Percentiles rank a stretch among this genome's conserved stretches.
Conservation (phyloP, 169 alveolate genomes). For the Cryptosporidium sp. region DNA sequence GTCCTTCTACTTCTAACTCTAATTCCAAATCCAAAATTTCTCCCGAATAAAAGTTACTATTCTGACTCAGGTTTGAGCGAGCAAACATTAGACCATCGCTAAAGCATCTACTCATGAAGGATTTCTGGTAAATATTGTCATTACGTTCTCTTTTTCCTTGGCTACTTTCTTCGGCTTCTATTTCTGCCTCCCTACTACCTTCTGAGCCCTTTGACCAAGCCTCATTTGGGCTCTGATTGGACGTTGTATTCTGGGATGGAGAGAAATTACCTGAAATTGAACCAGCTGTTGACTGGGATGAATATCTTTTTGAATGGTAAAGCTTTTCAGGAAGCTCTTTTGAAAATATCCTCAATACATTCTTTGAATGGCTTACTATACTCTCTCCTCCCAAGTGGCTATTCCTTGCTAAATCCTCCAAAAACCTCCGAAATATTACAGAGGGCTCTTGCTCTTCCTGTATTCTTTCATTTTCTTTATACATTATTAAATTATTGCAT, state of each 20-base stretch:
- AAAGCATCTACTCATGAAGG: constrained; percentile 27
- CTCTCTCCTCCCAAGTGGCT: constrained; percentile 51
- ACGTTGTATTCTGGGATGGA: constrained; percentile 14
- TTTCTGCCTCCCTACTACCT: neutral
- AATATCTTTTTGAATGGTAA: constrained; percentile 54
- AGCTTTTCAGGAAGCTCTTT: constrained; percentile 59
- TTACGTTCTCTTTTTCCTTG: neutral
- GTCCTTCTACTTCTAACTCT: neutral
- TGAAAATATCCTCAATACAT: constrained; percentile 36
- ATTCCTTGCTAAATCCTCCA: constrained; percentile 15
- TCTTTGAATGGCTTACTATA: constrained; percentile 27
- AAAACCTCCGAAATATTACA: constrained; percentile 33
- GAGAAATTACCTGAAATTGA: constrained; percentile 36
- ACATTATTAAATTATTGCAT: constrained; percentile 39
- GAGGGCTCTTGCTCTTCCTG: constrained; percentile 5
- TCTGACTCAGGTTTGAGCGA: neutral
- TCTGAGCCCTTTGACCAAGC: neutral
- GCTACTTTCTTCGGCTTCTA: neutral
- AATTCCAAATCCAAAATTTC: constrained; percentile 33
- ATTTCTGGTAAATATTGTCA: neutral
- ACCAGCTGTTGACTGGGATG: constrained; percentile 55
- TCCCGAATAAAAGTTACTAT: constrained; percentile 4
- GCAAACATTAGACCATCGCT: constrained; percentile 39
- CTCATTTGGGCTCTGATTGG: neutral
- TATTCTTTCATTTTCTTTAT: constrained; percentile 1